phyloP scores from a whole-genome alignment of 768 basidiomycete genomes.

The Kwoniella sp. region DNA sequence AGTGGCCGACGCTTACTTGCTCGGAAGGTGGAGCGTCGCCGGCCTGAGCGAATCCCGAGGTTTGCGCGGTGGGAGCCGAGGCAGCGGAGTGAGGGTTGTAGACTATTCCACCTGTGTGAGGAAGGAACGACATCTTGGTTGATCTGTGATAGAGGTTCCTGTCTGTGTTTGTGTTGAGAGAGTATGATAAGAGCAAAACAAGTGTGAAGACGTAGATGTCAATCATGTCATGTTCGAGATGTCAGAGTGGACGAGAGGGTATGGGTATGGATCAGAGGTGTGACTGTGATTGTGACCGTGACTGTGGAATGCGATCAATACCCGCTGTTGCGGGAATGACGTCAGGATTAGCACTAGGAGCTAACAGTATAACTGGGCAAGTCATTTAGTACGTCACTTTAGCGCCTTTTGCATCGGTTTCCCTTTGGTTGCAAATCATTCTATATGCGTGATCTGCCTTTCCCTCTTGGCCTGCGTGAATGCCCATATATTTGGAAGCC shows the following conservation, averaged over 20 bases:
- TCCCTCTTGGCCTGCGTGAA: no score
- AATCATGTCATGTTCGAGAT: background rate
- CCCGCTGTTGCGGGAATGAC: background rate
- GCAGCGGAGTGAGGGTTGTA: background rate
- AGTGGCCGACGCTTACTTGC: constrained; percentile 3
- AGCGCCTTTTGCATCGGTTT: background rate
- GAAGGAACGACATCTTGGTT: constrained; percentile 15
- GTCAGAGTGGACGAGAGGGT: background rate
- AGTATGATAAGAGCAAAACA: background rate
- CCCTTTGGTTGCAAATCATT: no score
- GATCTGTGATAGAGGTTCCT: background rate
- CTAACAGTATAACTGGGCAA: no score
- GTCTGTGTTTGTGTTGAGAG: background rate
- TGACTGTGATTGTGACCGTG: background rate
- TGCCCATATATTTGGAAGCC: no score
- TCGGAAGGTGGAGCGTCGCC: constrained; percentile 17
- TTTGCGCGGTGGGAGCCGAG: constrained; percentile 22
- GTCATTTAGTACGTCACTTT: background rate
- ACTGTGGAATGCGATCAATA: no score
- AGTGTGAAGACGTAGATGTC: background rate
- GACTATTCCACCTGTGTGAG: constrained; percentile 8
- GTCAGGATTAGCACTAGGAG: background rate
- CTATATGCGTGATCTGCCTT: no score
- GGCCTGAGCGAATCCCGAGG: constrained; percentile 30
- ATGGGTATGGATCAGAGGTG: background rate